phyloP scores from a whole-genome alignment of 768 basidiomycete species.

The Amanita fuliginea region DNA sequence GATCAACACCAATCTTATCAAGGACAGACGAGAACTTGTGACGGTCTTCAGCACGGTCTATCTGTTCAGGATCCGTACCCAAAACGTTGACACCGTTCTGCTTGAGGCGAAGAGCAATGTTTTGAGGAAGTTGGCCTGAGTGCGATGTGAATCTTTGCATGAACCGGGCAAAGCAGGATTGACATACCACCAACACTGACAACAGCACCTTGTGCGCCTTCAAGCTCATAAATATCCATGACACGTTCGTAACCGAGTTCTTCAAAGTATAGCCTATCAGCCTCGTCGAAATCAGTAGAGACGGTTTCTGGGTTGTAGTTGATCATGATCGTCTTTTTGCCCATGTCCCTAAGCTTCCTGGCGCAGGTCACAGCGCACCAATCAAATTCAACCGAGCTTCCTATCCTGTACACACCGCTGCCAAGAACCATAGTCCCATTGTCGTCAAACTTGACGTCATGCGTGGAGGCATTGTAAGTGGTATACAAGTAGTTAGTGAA shows the following conservation, averaged over 20 bases:
- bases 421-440: conserved; percentile 99
- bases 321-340: conserved; percentile 95
- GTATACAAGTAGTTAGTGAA: conserved; percentile 99
- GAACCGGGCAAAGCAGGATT: not conserved
- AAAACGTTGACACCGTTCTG: conserved; percentile 84
- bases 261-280: conserved; percentile 98
- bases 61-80: conserved; percentile 90
- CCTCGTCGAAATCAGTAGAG: conserved; percentile 98
- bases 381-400: conserved; percentile 97
- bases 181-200: conserved; percentile 90
- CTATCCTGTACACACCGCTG: conserved; percentile 96
- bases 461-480: conserved; percentile 93
- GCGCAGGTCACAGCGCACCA: conserved; percentile 99
- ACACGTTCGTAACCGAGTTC: conserved; percentile 96
- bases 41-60: conserved; percentile 96
- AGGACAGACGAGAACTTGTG: conserved; percentile 98
- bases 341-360: conserved; percentile 82
- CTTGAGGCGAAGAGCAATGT: conserved; percentile 94
- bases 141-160: not conserved
- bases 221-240: conserved; percentile 99
- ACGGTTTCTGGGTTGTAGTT: conserved; percentile 99
- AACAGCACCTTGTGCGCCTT: conserved; percentile 84
- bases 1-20: conserved; percentile 91
- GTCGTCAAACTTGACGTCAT: conserved; percentile 93
- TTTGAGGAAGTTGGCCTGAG: conserved; percentile 91